These are phyloP conservation scores for Aspergillus carlsbadensis DNA, from an alignment of 495 filamentous ascomycete species.

Conservation along the genomic window DNA sequence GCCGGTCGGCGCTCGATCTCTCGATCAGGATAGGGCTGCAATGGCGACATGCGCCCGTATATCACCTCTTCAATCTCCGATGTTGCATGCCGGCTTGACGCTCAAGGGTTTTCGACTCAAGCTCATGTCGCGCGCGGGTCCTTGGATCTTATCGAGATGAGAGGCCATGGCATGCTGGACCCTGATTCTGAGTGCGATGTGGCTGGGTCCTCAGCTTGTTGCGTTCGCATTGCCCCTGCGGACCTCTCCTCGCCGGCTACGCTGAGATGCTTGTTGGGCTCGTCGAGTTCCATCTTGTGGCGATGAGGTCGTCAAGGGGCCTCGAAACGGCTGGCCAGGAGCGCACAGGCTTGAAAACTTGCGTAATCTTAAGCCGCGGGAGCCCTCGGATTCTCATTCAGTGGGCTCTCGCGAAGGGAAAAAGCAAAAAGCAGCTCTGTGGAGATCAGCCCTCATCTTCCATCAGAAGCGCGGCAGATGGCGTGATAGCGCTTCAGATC, in stretches of 20 bases:
- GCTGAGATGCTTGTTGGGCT: too few species aligned
- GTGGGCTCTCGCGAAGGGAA: neutral
- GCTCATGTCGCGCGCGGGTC: too few species aligned
- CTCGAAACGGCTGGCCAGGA: too few species aligned
- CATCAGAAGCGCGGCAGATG: neutral
- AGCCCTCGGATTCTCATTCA: neutral
- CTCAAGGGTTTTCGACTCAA: too few species aligned
- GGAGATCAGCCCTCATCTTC: neutral
- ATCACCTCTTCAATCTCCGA: neutral
- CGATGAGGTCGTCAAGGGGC: too few species aligned
- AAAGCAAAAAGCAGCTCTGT: neutral
- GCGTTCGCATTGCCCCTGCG: too few species aligned
- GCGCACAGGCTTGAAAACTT: neutral
- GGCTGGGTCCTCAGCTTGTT: too few species aligned
- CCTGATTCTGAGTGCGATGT: too few species aligned
- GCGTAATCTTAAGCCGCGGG: neutral
- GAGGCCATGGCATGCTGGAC: too few species aligned
- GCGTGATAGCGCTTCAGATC: conserved; percentile 6
- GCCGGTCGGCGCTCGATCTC: neutral
- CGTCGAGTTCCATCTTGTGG: too few species aligned
- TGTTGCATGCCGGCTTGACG: neutral
- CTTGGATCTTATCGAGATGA: too few species aligned
- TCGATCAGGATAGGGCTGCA: neutral
- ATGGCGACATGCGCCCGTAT: conserved; percentile 1
- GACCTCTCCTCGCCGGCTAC: too few species aligned